Base-by-base conservation (phyloP, 306 rosid species). In the Trichosanthes cucumerina region DNA sequence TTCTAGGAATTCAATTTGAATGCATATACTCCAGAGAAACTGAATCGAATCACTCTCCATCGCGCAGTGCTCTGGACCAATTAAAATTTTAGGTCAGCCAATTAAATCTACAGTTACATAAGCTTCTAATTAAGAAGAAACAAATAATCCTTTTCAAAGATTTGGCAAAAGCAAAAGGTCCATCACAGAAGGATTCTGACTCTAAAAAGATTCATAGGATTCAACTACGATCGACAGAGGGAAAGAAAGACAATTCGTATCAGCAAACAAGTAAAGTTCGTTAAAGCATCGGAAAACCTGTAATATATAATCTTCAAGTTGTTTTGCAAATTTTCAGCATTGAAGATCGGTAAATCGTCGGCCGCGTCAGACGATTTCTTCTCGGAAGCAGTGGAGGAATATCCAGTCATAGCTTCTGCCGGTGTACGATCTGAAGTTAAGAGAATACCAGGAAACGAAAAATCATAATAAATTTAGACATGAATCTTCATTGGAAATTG, bases 321-420 rank as follows among this genome's bases (percentile, higher is more conserved):
- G 88, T 87, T 90, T 81, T 92, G 99, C 93, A 95, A 79, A 86
- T 90, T 92, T 87, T 95, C 99, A 33, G 91, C 88, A 86, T 90
- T 92, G 78, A 91, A 90, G 79, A 90, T 88, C 46, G 90, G 87
- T 59, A 91, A 52, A 62, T 87, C 96, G 81, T 85, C 83, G 63
- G 78, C 6, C 54, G 84, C 87, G 15, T 88, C 92, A 82, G 86
- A 75, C 69, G 90, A 84, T 85, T 95, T 95, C 88, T 89, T 95
- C 79, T 79, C 93, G 23, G 84, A 82, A 50, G 87, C 79, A 83
- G 81, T 80, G 19, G 88, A 84, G n/a, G 79, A 79, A 79, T 85
- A 88, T 75, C 83, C 93, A 70, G 86, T 96, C 97, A 95, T 95
- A 58, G 53, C 83, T 83, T 88, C 84, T 57, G 64, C 71, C 36